Evolutionary conservation across 2,329 filamentous ascomycete genomes (phyloP), one percentile per base, ranked within the genome.

Genomic region (Alternaria viburni): DNA sequence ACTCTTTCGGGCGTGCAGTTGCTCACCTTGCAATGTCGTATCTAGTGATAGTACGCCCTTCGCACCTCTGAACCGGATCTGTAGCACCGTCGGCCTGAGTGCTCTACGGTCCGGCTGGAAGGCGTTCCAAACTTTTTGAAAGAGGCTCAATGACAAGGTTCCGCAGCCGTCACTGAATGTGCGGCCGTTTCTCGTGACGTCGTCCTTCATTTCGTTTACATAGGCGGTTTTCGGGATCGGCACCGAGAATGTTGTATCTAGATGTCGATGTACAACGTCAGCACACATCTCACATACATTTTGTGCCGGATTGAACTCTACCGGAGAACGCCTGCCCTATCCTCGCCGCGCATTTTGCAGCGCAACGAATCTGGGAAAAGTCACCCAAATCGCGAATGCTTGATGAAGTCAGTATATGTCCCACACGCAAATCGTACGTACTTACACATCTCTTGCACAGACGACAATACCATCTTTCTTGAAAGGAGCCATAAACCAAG

Each of bases 151-250:
- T 0, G 92, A 95, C 6, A 96, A 87, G 0, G 88, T 93, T 0
- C 93, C 93, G 1, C 92, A 90, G 12, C 93, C 93, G 73, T 96
- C 93, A 64, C 90, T 93, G 74, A 96, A 96, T 0, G 89, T 84
- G 5, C 89, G 85, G 0, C 78, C 81, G 11, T 85, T 86, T n/a
- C 77, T 75, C 61, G 85, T 81, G 1, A 92, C 81, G 61, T 92
- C 89, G 0, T 74, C 67, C 0, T 89, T 83, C 77, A 69, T 1
- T 21, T 69, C 56, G 76, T 60, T 65, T 4, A 71, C 66, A n/a
- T 65, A 45, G 84, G 89, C 2, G 87, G 87, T 0, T 89, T 56
- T 80, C 79, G 66, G 6, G 61, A 68, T 19, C 73, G 70, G 13
- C 90, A 94, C 81, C 0, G 90, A 87, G 28, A 86, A 89, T 0